phyloP scores from a whole-genome alignment of 192 early-diverging fungal species.

The Rhizophagus prolifer region DNA sequence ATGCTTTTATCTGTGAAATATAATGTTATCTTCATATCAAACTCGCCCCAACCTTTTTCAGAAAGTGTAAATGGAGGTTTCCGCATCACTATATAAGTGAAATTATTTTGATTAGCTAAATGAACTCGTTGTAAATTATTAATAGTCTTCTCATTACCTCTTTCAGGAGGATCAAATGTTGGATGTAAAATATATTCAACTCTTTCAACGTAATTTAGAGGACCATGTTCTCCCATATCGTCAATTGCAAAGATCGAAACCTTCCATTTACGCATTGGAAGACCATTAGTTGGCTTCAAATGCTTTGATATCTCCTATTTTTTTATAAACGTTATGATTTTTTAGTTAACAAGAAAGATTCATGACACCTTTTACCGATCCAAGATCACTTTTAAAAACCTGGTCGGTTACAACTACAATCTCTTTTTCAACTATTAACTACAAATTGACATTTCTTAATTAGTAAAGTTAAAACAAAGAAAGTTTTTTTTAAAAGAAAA shows the following conservation, averaged over 20 bases:
- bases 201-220: conserved; percentile 41
- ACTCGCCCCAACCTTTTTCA: conserved; percentile 64
- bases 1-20: conserved; percentile 47
- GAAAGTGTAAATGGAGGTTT: conserved; percentile 49
- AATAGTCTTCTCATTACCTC: conserved; percentile 35
- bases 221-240: conserved; percentile 38
- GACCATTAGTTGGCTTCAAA: conserved; percentile 30
- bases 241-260: conserved; percentile 45
- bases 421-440: conserved; percentile 5
- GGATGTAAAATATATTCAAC: conserved; percentile 51
- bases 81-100: conserved; percentile 37
- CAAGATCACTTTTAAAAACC: neutral
- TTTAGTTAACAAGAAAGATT: neutral
- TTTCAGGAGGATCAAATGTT: conserved; percentile 45
- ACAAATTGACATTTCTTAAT: neutral
- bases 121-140: neutral
- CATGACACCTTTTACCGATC: neutral
- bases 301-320: conserved; percentile 22
- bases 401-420: conserved; percentile 24
- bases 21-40: conserved; percentile 55
- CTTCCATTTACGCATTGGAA: conserved; percentile 48
- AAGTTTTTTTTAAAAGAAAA: neutral
- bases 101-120: neutral
- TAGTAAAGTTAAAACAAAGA: neutral
- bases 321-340: neutral